These are phyloP conservation scores for Incumbomyces delicatus DNA, from an alignment of 2,329 filamentous ascomycete species.

Conservation along the genomic window DNA sequence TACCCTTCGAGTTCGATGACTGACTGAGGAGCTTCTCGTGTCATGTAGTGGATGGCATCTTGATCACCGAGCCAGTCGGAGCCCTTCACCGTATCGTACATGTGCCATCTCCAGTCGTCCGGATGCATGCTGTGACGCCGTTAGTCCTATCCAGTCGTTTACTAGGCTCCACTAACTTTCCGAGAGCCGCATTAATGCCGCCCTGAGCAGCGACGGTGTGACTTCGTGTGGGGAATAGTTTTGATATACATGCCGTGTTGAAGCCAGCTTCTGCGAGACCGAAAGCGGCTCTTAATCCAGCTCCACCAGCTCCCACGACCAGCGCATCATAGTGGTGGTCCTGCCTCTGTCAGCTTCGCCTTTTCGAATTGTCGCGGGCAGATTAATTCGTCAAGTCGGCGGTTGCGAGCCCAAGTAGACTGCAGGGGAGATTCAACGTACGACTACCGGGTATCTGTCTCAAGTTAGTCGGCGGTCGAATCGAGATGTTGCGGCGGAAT, in stretches of 20 bases:
- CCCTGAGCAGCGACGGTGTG: constrained; percentile 60
- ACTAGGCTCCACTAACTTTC: constrained; percentile 30
- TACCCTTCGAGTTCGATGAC: constrained; percentile 76
- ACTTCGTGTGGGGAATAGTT: constrained; percentile 54
- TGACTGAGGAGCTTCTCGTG: constrained; percentile 43
- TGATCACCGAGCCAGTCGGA: constrained; percentile 52
- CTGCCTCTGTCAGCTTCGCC: too few species aligned
- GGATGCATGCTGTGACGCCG: constrained; percentile 34
- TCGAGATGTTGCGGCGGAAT: too few species aligned
- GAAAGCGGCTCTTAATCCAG: constrained; percentile 54
- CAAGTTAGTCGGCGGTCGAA: neutral
- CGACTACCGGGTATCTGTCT: constrained; percentile 27
- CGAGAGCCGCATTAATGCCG: constrained; percentile 51
- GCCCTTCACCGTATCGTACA: constrained; percentile 52
- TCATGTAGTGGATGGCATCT: constrained; percentile 53
- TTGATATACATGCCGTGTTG: constrained; percentile 56
- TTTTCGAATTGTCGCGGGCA: too few species aligned
- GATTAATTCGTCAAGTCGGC: too few species aligned
- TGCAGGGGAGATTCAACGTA: too few species aligned
- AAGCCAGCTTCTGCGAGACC: constrained; percentile 55
- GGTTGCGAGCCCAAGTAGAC: too few species aligned
- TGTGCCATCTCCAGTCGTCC: constrained; percentile 52
- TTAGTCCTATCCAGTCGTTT: constrained; percentile 9
- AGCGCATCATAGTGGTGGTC: constrained; percentile 93
- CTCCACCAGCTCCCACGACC: constrained; percentile 60